phyloP scores from a whole-genome alignment of 2,329 filamentous ascomycete species.

The Clarireedia homoeocarpa region DNA sequence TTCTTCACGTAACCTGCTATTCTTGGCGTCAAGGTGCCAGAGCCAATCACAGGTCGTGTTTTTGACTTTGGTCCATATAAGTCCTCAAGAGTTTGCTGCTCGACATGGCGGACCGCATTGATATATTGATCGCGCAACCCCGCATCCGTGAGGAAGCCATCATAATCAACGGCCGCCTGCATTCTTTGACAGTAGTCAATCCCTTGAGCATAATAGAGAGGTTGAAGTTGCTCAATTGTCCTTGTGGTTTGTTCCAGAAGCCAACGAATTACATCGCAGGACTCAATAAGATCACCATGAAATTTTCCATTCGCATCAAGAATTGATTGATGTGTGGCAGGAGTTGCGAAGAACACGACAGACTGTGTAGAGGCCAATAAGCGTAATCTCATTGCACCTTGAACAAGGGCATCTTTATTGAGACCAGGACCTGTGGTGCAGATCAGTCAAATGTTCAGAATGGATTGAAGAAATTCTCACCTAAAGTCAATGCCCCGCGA shows the following conservation, averaged over 20 bases:
- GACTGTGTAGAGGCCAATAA: constrained; percentile 40
- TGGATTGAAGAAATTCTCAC: not conserved
- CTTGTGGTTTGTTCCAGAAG: constrained; percentile 56
- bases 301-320: constrained; percentile 35
- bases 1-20: constrained; percentile 26
- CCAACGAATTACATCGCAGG: constrained; percentile 49
- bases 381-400: constrained; percentile 59
- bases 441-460: no score
- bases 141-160: constrained; percentile 33
- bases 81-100: constrained; percentile 48
- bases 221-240: constrained; percentile 49
- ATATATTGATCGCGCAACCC: constrained; percentile 36
- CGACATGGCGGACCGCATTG: constrained; percentile 39
- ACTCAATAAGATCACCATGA: constrained; percentile 7
- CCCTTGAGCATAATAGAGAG: constrained; percentile 52
- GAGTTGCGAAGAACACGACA: constrained; percentile 24
- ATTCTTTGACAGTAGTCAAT: constrained; percentile 50
- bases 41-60: constrained; percentile 9
- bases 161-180: constrained; percentile 39
- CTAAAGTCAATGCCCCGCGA: constrained; percentile 20
- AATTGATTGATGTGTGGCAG: constrained; percentile 40
- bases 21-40: constrained; percentile 11
- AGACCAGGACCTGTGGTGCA: constrained; percentile 7
- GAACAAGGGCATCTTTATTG: constrained; percentile 42
- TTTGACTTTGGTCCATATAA: constrained; percentile 41